phyloP scores from a whole-genome alignment of 2,329 filamentous ascomycete genomes.

The Leptosphaerulina australis region DNA sequence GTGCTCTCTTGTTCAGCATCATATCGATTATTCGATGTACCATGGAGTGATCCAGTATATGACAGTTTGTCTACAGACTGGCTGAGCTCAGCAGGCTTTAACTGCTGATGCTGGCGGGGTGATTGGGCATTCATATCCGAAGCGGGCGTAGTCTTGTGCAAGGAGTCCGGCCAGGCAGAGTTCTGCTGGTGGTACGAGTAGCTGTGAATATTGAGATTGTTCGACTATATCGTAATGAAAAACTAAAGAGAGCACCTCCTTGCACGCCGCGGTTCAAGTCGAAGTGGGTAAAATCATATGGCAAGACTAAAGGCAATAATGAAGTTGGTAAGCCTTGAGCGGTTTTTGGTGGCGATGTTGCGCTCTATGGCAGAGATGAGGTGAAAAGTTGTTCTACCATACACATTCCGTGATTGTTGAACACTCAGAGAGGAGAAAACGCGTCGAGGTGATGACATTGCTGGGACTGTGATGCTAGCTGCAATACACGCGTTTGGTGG shows the following conservation, averaged over 20 bases:
- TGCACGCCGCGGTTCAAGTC: constrained; percentile 8
- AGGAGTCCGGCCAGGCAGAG: constrained; percentile 37
- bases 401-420: not conserved
- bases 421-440: constrained; percentile 2
- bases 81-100: constrained; percentile 19
- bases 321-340: not conserved
- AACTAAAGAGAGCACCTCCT: not conserved
- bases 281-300: not conserved
- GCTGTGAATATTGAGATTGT: constrained; percentile 36
- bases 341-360: not conserved
- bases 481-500: constrained; percentile 19
- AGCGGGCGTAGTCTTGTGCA: constrained; percentile 34
- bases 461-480: constrained; percentile 10
- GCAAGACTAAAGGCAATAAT: not conserved
- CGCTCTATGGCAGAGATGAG: not conserved
- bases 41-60: constrained; percentile 33
- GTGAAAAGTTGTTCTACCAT: not conserved
- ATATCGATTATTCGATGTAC: constrained; percentile 29
- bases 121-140: constrained; percentile 32
- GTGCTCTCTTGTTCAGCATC: constrained; percentile 27
- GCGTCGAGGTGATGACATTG: constrained; percentile 8
- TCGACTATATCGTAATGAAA: constrained; percentile 32
- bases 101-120: constrained; percentile 36
- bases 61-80: constrained; percentile 38
- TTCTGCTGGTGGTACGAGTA: constrained; percentile 37